phyloP scores from a whole-genome alignment of 164 flowering plant species.

The Echeveria elegans region DNA sequence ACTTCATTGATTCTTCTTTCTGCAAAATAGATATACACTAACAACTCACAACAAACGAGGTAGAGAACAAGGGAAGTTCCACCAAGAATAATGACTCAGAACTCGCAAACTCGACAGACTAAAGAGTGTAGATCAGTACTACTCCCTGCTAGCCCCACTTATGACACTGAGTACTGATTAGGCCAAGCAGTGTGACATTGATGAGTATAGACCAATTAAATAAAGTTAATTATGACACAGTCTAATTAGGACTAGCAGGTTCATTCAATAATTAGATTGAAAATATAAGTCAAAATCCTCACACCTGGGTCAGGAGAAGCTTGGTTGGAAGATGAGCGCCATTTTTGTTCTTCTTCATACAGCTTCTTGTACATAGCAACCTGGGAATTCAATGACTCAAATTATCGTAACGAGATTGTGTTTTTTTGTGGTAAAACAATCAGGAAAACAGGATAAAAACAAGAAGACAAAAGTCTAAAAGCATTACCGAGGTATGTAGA shows the following conservation, averaged over 20 bases:
- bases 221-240: too few species aligned
- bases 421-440: neutral
- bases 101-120: neutral
- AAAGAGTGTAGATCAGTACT: neutral
- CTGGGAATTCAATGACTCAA: slow-evolving; percentile 22
- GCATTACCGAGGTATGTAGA: slow-evolving; percentile 69
- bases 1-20: slow-evolving; percentile 43
- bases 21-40: slow-evolving; percentile 2
- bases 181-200: too few species aligned
- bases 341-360: slow-evolving; percentile 82
- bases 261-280: neutral
- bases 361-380: slow-evolving; percentile 92
- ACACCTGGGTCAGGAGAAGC: slow-evolving; percentile 42
- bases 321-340: slow-evolving; percentile 30
- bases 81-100: neutral
- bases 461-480: neutral
- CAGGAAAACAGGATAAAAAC: neutral
- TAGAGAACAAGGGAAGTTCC: neutral
- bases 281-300: neutral
- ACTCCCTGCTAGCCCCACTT: neutral
- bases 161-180: too few species aligned
- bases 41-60: neutral
- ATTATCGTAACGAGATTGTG: neutral
- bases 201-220: too few species aligned
- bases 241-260: neutral